A percentile compares a stretch with the other conserved stretches of the same genome.
phyloP scores from a whole-genome alignment of 1,284 basidiomycete species.

The Porogramme epimiltina region DNA sequence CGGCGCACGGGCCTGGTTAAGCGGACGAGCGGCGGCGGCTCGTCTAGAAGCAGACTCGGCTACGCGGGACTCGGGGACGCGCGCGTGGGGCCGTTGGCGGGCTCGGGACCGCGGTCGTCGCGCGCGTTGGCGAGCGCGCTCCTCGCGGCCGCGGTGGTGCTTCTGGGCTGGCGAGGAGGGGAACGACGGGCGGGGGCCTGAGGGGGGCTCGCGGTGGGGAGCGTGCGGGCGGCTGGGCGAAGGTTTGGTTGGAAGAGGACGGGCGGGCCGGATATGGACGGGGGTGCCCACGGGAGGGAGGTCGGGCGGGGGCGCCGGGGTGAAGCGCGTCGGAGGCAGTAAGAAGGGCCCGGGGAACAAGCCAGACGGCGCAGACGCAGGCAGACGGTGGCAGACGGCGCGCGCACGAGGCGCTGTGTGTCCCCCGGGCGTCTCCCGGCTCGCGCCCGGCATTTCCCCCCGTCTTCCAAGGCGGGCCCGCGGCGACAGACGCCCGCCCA shows the following conservation, averaged over 20 bases:
- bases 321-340: slow-evolving; percentile 8
- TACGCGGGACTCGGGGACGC: slow-evolving; percentile 5
- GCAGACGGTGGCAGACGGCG: slow-evolving; percentile 21
- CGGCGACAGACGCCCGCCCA: slow-evolving; percentile 12
- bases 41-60: slow-evolving; percentile 3
- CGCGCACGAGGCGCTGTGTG: slow-evolving; percentile 25
- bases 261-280: neutral
- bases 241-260: too few relatives aligned
- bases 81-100: too few relatives aligned
- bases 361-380: slow-evolving; percentile 21
- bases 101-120: too few relatives aligned
- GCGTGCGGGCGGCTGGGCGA: too few relatives aligned
- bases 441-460: slow-evolving; percentile 22
- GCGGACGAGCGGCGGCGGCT: slow-evolving; percentile 1
- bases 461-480: slow-evolving; percentile 5
- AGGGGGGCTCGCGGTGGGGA: too few relatives aligned
- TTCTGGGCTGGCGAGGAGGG: too few relatives aligned
- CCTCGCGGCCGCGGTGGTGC: too few relatives aligned
- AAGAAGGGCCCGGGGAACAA: slow-evolving; percentile 26
- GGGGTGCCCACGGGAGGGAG: neutral
- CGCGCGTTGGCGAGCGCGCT: too few relatives aligned
- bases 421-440: slow-evolving; percentile 10
- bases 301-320: neutral
- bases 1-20: slow-evolving; percentile 9
- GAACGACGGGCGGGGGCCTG: too few relatives aligned